Evolutionary conservation across 2,329 filamentous ascomycete genomes (phyloP), one percentile per base, ranked within the genome.

Genomic region (Trichoderma sp.): DNA sequence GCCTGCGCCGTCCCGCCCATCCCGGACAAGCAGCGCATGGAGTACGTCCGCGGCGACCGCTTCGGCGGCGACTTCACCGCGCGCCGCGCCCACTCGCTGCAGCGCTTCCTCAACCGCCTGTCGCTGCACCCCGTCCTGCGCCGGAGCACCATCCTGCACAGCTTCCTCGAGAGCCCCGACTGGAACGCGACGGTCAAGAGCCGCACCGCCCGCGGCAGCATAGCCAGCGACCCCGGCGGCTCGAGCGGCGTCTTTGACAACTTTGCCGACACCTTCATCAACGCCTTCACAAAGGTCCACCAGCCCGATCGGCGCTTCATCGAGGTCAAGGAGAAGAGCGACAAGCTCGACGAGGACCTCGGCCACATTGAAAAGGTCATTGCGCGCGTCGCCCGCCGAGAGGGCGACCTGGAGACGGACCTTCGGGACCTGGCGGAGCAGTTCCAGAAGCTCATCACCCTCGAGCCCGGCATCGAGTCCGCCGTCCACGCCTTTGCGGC

Each of bases 1-100:
- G 91, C 92, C 80, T 92, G 90, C 77, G 95, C 95, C 55, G 92
- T 99, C 3, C 95, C 95, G 34, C 95, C 95, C 54, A 83, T 99
- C 62, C 95, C 95, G 61, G 95, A 98, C 79, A 99, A 98, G 83
- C 94, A 98, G 82, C 96, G 96, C 79, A 97, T 99, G 91, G 93
- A 97, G 74, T 98, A 98, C 75, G 95, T 98, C 59, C 91, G 93
- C 43, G 95, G 95, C 71, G 94, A 98, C 80, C 90, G 95, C 68
- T 99, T 99, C 78, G 93, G 93, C 9, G 79, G 89, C 57, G 95
- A 98, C 78, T 99, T 99, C 76, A 99, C 93, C 41, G 83, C 88
- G 52, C 89, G 95, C 41, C 88, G 95, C 70, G 93, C 92, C 58
- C 90, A 93, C 81, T 97, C 93, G 3, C 84, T 99, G 60, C 90